phyloP scores from a whole-genome alignment of 148 eudicot genomes.

The Linanthus parryae region DNA sequence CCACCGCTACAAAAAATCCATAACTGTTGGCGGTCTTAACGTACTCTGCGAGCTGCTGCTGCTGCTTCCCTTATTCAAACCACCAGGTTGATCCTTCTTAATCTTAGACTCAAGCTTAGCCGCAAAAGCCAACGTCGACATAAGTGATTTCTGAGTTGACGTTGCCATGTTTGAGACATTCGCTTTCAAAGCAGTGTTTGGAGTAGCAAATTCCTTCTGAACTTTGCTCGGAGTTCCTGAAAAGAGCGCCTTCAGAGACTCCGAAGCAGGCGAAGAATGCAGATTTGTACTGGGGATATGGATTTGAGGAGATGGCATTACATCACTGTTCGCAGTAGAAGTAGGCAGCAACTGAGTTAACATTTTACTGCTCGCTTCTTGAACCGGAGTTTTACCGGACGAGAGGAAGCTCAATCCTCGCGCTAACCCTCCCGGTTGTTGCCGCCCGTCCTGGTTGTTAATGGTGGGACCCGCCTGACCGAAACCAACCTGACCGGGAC shows the following conservation, averaged over 20 bases:
- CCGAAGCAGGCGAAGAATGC: slow-evolving; percentile 19
- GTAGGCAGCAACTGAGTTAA: not conserved
- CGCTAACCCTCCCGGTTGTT: too few relatives aligned
- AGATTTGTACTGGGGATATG: slow-evolving; percentile 6
- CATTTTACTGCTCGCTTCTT: slow-evolving; percentile 8
- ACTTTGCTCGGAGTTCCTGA: slow-evolving; percentile 10
- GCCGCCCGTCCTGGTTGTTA: too few relatives aligned
- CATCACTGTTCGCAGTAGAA: slow-evolving; percentile 12
- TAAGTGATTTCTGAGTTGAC: slow-evolving; percentile 48
- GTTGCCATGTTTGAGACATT: slow-evolving; percentile 18
- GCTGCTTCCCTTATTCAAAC: too few relatives aligned
- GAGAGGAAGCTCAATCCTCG: slow-evolving; percentile 29
- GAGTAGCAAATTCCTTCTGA: slow-evolving; percentile 12
- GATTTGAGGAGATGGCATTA: slow-evolving; percentile 10
- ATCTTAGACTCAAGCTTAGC: slow-evolving; percentile 41
- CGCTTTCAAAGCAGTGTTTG: slow-evolving; percentile 18
- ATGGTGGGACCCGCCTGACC: too few relatives aligned
- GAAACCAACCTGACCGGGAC: too few relatives aligned
- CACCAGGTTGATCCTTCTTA: slow-evolving; percentile 21
- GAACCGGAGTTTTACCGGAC: slow-evolving; percentile 20
- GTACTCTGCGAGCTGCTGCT: too few relatives aligned
- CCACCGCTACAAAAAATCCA: too few relatives aligned
- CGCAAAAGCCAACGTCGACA: slow-evolving; percentile 64
- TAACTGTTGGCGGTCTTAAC: too few relatives aligned
- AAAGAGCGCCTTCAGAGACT: not conserved